phyloP scores from a whole-genome alignment of 306 rosid genomes.

The Cotoneaster glaucophyllus region DNA sequence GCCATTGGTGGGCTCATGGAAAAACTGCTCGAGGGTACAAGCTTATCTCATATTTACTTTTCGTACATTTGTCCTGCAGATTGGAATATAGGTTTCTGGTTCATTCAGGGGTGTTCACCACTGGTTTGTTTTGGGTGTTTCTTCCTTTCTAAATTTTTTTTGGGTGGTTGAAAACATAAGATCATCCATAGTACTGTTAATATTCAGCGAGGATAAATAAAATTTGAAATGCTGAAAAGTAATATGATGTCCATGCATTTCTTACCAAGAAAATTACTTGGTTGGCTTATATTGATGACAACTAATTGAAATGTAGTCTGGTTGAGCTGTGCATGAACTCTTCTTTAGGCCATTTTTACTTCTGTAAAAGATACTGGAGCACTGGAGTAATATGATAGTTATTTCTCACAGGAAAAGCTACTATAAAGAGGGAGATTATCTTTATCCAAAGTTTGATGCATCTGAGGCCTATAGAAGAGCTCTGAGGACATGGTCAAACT shows the following conservation, averaged over 20 bases:
- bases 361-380: neutral
- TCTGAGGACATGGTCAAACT: constrained; percentile 75
- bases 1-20: constrained; percentile 99
- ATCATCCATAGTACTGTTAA: neutral
- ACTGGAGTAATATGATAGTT: constrained; percentile 1
- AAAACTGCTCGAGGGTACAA: constrained; percentile 91
- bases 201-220: neutral
- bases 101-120: neutral
- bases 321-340: neutral
- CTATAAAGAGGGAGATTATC: constrained; percentile 68
- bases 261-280: neutral
- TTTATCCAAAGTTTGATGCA: constrained; percentile 70
- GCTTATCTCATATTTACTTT: neutral
- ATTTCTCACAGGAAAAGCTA: constrained; percentile 68
- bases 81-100: neutral
- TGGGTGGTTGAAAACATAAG: neutral
- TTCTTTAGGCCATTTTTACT: neutral
- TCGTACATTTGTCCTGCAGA: neutral
- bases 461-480: constrained; percentile 81
- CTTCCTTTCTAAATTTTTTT: neutral
- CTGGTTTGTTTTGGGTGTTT: neutral
- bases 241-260: neutral
- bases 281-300: neutral
- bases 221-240: neutral
- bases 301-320: neutral